Percentiles rank a stretch among this genome's conserved stretches.
Conservation (phyloP, 1,284 basidiomycete genomes). For the Leccinum pseudoinsigne region DNA sequence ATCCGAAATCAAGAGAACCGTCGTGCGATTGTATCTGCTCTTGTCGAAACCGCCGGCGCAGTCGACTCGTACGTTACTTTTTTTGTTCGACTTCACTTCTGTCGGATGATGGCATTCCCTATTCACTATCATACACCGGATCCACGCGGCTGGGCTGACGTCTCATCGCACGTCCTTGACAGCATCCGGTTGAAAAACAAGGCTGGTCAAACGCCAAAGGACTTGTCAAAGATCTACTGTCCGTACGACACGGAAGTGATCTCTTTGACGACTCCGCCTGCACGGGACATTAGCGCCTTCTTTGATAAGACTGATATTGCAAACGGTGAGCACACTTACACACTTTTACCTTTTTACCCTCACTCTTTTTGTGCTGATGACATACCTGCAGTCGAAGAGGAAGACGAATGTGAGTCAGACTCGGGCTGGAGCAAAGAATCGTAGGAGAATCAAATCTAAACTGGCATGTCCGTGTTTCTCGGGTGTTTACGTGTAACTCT, state of each 20-base stretch:
- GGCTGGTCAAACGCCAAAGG: constrained; percentile 28
- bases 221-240: constrained; percentile 25
- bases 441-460: background rate
- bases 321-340: constrained; percentile 19
- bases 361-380: constrained; percentile 3
- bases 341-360: background rate
- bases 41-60: constrained; percentile 29
- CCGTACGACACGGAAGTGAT: constrained; percentile 21
- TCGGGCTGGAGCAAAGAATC: constrained; percentile 8
- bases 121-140: background rate
- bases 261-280: constrained; percentile 24
- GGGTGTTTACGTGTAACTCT: background rate
- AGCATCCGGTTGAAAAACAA: constrained; percentile 30
- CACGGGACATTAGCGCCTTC: constrained; percentile 16
- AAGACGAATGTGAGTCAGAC: constrained; percentile 3
- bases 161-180: background rate
- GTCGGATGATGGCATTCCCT: background rate
- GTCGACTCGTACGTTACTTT: constrained; percentile 26
- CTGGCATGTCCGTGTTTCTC: background rate
- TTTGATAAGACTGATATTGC: constrained; percentile 25
- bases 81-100: background rate
- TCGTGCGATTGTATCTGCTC: constrained; percentile 20
- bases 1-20: constrained; percentile 19
- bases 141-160: background rate
- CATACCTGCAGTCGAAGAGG: constrained; percentile 14